Percentiles rank a stretch among this genome's conserved stretches.
Evolutionary conservation across 129 eudicot species (phyloP).

Genomic region (Sambucus nigra): DNA sequence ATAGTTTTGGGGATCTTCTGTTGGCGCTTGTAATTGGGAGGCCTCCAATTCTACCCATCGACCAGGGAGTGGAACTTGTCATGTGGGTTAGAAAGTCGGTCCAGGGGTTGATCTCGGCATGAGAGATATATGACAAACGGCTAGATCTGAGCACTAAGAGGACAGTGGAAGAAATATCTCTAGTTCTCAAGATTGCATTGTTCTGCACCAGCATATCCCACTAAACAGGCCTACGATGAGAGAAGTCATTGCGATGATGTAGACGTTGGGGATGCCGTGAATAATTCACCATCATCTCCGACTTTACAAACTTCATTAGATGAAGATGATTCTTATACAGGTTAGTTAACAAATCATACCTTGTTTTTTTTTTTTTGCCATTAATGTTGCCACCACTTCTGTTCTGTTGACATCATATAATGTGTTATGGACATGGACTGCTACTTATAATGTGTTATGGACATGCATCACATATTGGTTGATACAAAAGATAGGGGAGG

Average conservation of each 20-base stretch:
- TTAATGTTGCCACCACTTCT: no score
- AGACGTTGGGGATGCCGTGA: slow-evolving; percentile 41
- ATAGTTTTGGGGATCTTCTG: slow-evolving; percentile 83
- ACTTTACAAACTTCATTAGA: slow-evolving; percentile 71
- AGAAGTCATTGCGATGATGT: slow-evolving; percentile 77
- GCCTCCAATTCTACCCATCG: slow-evolving; percentile 82
- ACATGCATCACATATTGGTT: background rate
- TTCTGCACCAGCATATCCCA: slow-evolving; percentile 75
- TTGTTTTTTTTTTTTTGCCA: background rate
- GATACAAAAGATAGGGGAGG: no score
- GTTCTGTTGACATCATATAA: no score
- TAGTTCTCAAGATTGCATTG: slow-evolving; percentile 70
- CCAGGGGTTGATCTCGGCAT: slow-evolving; percentile 18
- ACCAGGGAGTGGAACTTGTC: slow-evolving; percentile 82
- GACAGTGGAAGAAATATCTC: slow-evolving; percentile 55
- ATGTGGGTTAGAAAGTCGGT: slow-evolving; percentile 61
- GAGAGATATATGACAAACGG: slow-evolving; percentile 47
- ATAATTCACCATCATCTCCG: slow-evolving; percentile 41
- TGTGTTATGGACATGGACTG: background rate
- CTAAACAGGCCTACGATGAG: slow-evolving; percentile 79
- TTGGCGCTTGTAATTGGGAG: slow-evolving; percentile 74
- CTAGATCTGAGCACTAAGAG: slow-evolving; percentile 54
- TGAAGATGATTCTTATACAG: slow-evolving; percentile 35
- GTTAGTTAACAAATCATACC: slow-evolving; percentile 9
- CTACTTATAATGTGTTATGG: background rate